Conservation (phyloP, 2,329 filamentous ascomycete species). For the Phialemoniopsis sp. region DNA sequence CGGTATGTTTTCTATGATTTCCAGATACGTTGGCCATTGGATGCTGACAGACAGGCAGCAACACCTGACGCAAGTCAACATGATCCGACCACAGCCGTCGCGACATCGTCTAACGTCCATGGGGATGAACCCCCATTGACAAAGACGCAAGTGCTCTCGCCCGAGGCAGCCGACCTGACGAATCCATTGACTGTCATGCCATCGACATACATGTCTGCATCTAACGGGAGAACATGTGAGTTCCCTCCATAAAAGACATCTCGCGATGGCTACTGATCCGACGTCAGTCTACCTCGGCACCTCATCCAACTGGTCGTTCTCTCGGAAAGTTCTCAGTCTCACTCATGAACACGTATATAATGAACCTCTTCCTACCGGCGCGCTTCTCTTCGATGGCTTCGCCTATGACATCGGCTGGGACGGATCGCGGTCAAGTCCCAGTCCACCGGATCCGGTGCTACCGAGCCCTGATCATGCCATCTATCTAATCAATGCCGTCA, state of each 20-base stretch:
- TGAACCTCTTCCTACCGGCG: slow-evolving; percentile 33
- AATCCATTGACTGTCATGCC: slow-evolving; percentile 36
- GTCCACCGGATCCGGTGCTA: slow-evolving; percentile 14
- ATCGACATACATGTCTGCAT: slow-evolving; percentile 34
- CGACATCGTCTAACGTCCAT: slow-evolving; percentile 14
- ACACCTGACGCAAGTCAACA: too few relatives aligned
- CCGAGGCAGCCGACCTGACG: slow-evolving; percentile 15
- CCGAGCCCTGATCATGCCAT: slow-evolving; percentile 47
- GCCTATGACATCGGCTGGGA: slow-evolving; percentile 50
- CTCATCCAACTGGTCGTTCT: slow-evolving; percentile 54
- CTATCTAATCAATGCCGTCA: slow-evolving; percentile 51
- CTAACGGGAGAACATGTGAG: slow-evolving; percentile 36
- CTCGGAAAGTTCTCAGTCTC: slow-evolving; percentile 41
- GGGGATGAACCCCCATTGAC: slow-evolving; percentile 12
- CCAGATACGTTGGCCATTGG: too few relatives aligned
- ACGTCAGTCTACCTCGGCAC: slow-evolving; percentile 45
- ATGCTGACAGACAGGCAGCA: too few relatives aligned
- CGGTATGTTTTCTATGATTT: too few relatives aligned
- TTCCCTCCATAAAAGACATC: slow-evolving; percentile 2
- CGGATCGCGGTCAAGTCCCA: slow-evolving; percentile 14
- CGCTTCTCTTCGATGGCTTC: slow-evolving; percentile 44
- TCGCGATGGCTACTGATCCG: slow-evolving; percentile 2
- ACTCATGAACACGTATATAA: slow-evolving; percentile 41
- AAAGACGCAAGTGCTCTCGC: slow-evolving; percentile 17
- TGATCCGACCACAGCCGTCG: too few relatives aligned